Conservation (phyloP, 257 asterid species). For the Vinca minor region DNA sequence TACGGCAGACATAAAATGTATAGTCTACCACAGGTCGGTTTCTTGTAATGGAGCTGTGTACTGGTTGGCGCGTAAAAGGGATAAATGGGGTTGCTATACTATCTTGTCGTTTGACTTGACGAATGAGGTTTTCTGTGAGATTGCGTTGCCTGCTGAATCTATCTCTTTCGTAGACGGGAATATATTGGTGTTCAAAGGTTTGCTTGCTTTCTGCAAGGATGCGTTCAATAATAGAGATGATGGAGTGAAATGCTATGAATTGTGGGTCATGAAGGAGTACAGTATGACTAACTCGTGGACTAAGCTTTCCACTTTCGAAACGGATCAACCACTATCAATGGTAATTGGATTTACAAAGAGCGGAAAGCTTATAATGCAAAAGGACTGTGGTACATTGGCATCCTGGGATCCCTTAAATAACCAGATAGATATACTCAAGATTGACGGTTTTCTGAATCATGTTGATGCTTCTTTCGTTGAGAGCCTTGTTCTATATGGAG, state of each 20-base stretch:
- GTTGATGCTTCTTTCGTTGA: conserved; percentile 13
- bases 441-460: conserved; percentile 7
- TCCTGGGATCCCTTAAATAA: background rate
- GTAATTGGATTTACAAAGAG: conserved; percentile 7
- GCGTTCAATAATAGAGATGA: background rate
- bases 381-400: background rate
- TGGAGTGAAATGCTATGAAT: conserved; percentile 4
- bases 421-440: background rate
- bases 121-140: conserved; percentile 8
- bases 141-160: background rate
- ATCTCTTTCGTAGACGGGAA: conserved; percentile 1
- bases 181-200: conserved; percentile 10
- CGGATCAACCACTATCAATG: background rate
- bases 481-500: conserved; percentile 9
- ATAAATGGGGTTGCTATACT: background rate
- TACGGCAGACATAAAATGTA: conserved; percentile 3
- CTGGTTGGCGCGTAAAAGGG: conserved; percentile 3
- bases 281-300: conserved; percentile 2
- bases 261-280: conserved; percentile 9
- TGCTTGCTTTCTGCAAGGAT: conserved; percentile 11
- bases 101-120: conserved; percentile 10
- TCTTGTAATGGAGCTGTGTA: conserved; percentile 13
- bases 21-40: conserved; percentile 1
- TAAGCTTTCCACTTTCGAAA: background rate
- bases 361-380: conserved; percentile 9